Conservation (phyloP, 2,329 filamentous ascomycete species). For the Aphanoascus verrucosus region DNA sequence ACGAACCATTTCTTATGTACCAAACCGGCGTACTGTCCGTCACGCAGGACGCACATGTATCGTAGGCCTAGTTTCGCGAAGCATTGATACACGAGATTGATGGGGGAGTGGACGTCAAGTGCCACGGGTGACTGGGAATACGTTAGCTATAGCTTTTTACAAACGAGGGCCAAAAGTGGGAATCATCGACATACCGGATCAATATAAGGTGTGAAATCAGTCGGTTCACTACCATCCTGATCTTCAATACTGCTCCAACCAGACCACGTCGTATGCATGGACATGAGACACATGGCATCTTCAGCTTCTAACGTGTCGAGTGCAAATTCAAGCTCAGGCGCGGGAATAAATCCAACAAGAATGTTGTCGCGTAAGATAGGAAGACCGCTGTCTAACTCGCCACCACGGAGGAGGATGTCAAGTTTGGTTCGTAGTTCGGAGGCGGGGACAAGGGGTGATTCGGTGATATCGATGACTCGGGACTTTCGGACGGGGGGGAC, state of each 20-base stretch:
- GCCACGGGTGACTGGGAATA: slow-evolving; percentile 60
- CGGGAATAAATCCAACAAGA: slow-evolving; percentile 83
- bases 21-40: slow-evolving; percentile 80
- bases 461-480: slow-evolving; percentile 78
- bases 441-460: slow-evolving; percentile 69
- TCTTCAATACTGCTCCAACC: slow-evolving; percentile 46
- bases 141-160: slow-evolving; percentile 3
- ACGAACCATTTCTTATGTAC: slow-evolving; percentile 98
- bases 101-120: slow-evolving; percentile 76
- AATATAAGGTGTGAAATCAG: slow-evolving; percentile 82
- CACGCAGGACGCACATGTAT: slow-evolving; percentile 78
- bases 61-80: slow-evolving; percentile 88
- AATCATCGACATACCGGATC: slow-evolving; percentile 60
- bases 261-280: slow-evolving; percentile 45
- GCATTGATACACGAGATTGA: slow-evolving; percentile 93
- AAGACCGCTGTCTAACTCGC: slow-evolving; percentile 84
- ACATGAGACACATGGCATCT: slow-evolving; percentile 69
- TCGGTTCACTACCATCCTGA: slow-evolving; percentile 48
- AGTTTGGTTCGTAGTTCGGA: slow-evolving; percentile 67
- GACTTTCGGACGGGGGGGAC: slow-evolving; percentile 63
- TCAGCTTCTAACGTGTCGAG: slow-evolving; percentile 75
- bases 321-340: slow-evolving; percentile 85
- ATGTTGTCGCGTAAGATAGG: slow-evolving; percentile 71
- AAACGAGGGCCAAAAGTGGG: not conserved
- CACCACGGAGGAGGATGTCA: slow-evolving; percentile 67